phyloP scores from a whole-genome alignment of 148 eudicot genomes.

The Rhododendron williamsianum region DNA sequence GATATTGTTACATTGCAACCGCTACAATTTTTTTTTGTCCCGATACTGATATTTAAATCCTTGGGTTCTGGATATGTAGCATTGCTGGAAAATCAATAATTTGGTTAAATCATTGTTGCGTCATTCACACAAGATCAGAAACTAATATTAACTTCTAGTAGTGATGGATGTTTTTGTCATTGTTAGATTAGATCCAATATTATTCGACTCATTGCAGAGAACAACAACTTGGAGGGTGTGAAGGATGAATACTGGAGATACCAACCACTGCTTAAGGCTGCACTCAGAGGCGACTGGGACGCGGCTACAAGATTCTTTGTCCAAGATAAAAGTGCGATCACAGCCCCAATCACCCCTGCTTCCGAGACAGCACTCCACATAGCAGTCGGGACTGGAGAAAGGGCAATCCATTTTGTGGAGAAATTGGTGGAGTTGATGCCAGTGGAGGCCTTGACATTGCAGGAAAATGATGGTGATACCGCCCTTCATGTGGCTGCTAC shows the following conservation, averaged over 20 bases:
- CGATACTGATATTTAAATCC: no score
- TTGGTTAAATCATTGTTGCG: no score
- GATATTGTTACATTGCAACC: no score
- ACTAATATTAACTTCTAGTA: no score
- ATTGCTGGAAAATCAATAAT: no score
- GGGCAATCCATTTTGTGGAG: not conserved
- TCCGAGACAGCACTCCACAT: not conserved
- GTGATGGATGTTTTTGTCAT: no score
- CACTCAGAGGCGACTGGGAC: not conserved
- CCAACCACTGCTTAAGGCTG: not conserved
- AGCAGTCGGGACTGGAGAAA: not conserved
- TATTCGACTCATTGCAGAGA: no score
- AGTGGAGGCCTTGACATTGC: not conserved
- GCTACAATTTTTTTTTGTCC: no score
- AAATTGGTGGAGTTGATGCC: not conserved
- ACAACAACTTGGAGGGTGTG: not conserved
- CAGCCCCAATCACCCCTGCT: not conserved
- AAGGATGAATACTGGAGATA: not conserved
- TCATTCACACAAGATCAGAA: no score
- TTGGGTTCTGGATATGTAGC: no score
- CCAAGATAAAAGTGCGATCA: not conserved
- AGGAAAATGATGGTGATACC: no score
- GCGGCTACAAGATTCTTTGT: not conserved
- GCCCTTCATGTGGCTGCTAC: not conserved
- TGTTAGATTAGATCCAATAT: no score